These are phyloP conservation scores for Suhomyces sp. DNA, from an alignment of 805 yeast genomes.

Conservation along the genomic window DNA sequence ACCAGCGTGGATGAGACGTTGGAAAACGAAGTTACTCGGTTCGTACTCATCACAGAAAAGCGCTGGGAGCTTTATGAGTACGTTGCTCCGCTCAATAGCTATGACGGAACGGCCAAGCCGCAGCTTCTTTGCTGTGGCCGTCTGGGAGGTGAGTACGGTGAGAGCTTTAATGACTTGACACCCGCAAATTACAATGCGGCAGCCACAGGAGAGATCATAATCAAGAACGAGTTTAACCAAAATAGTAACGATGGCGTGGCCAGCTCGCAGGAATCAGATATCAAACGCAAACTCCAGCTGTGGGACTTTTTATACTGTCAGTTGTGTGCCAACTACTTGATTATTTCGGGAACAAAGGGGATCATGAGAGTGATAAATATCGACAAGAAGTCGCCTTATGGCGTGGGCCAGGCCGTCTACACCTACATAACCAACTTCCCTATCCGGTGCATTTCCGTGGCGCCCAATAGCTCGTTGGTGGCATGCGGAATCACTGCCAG, in stretches of 20 bases:
- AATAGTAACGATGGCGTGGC: constrained; percentile 12
- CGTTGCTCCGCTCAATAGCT: constrained; percentile 38
- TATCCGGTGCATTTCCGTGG: constrained; percentile 72
- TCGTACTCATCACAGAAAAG: constrained; percentile 63
- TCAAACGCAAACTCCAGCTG: constrained; percentile 33
- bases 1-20: constrained; percentile 26
- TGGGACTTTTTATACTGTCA: constrained; percentile 65
- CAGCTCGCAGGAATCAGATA: constrained; percentile 20
- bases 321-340: constrained; percentile 56
- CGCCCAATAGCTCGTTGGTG: constrained; percentile 59
- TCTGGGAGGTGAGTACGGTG: constrained; percentile 66
- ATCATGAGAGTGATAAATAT: constrained; percentile 64
- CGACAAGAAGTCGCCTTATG: constrained; percentile 18
- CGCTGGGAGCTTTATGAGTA: constrained; percentile 74
- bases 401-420: constrained; percentile 61
- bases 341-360: constrained; percentile 73
- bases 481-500: constrained; percentile 84
- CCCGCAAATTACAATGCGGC: constrained; percentile 8
- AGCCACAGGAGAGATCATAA: constrained; percentile 7
- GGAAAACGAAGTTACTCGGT: constrained; percentile 59
- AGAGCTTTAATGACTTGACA: constrained; percentile 38
- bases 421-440: constrained; percentile 70
- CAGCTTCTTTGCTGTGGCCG: constrained; percentile 63
- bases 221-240: constrained; percentile 17
- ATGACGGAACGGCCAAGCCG: constrained; percentile 41